phyloP scores from a whole-genome alignment of 305 asterid genomes.

The Fraxinus nigra region DNA sequence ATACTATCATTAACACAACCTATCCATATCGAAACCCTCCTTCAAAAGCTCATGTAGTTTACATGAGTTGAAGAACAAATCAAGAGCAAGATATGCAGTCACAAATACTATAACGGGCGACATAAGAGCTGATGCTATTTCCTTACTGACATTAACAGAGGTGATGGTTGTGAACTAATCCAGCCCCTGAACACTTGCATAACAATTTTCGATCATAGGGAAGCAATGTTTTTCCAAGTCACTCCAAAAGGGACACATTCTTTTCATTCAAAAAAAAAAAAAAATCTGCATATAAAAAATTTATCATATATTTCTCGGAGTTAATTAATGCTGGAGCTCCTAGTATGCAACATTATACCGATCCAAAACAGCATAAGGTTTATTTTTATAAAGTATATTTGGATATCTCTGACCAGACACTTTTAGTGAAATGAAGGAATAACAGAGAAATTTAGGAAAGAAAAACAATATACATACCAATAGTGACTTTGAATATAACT shows the following conservation, averaged over 20 bases:
- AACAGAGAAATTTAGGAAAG: conserved; percentile 11
- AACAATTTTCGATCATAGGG: neutral
- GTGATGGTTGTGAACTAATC: neutral
- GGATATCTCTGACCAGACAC: conserved; percentile 7
- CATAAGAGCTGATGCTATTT: neutral
- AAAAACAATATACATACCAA: conserved; percentile 60
- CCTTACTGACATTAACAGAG: neutral
- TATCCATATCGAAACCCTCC: neutral
- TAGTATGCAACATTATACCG: neutral
- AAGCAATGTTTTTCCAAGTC: neutral
- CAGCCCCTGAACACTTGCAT: neutral
- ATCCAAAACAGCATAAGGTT: neutral
- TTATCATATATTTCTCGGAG: neutral
- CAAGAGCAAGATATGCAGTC: neutral
- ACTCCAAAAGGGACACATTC: neutral
- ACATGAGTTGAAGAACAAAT: neutral
- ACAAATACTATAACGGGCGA: neutral
- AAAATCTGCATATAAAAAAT: neutral
- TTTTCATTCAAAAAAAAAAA: neutral
- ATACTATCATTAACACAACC: neutral
- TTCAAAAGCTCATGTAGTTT: neutral
- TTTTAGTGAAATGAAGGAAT: conserved; percentile 16
- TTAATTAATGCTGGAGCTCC: neutral
- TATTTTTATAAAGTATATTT: neutral
- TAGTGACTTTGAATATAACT: conserved; percentile 89